Evolutionary conservation across 2,329 filamentous ascomycete genomes (phyloP), one percentile per base, ranked within the genome.

Genomic region (Parastagonospora nodorum): DNA sequence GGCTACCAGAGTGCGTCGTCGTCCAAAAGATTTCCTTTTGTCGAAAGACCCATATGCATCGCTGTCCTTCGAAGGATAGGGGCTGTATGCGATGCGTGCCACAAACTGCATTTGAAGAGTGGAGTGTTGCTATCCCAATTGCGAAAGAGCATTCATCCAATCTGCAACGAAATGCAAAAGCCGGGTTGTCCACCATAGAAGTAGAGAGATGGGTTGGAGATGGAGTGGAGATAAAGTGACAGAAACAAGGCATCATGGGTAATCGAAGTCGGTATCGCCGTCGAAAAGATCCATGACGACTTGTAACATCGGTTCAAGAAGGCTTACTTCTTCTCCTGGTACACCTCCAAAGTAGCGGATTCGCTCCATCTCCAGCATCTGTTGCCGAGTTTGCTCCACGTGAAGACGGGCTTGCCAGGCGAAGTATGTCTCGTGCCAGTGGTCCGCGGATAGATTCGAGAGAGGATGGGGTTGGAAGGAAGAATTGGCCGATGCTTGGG

Each of bases 281-380:
- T 77, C 68, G 56, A 79, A 79, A 11, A 79, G 68, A 53, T 74
- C 71, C 45, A 75, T 74, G 15, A 79, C 76, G 9, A 79, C 77
- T 61, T 76, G 75, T 51, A 79, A 60, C 77, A 79, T 79, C 2
- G 74, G 72, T 43, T 74, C 76, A 43, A 76, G 67, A 11, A 79
- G 68, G 52, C 67, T 68, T 59, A 66, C 65, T 57, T 77, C 75
- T 50, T 77, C 75, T 46, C 72, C 73, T 39, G 65, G 71, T 45
- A 73, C 66, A 27, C 76, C 76, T 15, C 77, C 77, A 58, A 78
- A 79, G 54, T 77, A 68, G 29, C 75, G 70, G 37, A 75, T 64
- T n/a, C 69, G 66, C 45, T 75, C 68, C 30, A 58, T 65, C 54
- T 74, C 72, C 50, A 71, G 39, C 29, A 61, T 61, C 42, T 60